phyloP scores from a whole-genome alignment of 2,329 filamentous ascomycete genomes.

The Metarhizium brunneum region DNA sequence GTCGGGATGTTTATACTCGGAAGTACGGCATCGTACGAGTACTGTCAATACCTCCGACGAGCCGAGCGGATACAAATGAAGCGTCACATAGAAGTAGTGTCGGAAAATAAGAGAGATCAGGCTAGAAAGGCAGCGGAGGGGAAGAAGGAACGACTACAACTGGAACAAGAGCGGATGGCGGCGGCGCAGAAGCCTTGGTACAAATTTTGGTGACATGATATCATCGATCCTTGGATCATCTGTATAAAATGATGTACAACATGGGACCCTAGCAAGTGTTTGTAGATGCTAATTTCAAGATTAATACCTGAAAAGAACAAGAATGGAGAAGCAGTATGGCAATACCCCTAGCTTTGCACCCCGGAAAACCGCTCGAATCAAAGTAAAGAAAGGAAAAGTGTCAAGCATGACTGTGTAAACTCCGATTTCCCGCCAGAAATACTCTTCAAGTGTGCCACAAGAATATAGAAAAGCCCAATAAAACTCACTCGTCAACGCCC shows the following conservation, averaged over 20 bases:
- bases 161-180: conserved; percentile 23
- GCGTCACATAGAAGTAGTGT: conserved; percentile 61
- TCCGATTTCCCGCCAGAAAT: not conserved
- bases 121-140: conserved; percentile 36
- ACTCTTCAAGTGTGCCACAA: not conserved
- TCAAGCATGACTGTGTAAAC: not conserved
- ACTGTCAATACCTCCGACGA: conserved; percentile 65
- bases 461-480: not conserved
- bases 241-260: conserved; percentile 1
- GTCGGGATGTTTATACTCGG: conserved; percentile 65
- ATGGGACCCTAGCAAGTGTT: not conserved
- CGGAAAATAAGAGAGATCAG: conserved; percentile 41
- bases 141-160: conserved; percentile 20
- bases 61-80: conserved; percentile 78
- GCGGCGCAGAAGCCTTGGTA: conserved; percentile 40
- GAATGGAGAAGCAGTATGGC: not conserved
- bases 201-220: conserved; percentile 40
- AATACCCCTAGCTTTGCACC: not conserved
- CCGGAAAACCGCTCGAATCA: not conserved
- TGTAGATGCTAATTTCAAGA: not conserved
- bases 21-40: conserved; percentile 70
- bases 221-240: not conserved
- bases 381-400: not conserved
- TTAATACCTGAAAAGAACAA: not conserved
- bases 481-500: not conserved